phyloP scores from a whole-genome alignment of 129 eudicot species.

The Glebionis coronaria region DNA sequence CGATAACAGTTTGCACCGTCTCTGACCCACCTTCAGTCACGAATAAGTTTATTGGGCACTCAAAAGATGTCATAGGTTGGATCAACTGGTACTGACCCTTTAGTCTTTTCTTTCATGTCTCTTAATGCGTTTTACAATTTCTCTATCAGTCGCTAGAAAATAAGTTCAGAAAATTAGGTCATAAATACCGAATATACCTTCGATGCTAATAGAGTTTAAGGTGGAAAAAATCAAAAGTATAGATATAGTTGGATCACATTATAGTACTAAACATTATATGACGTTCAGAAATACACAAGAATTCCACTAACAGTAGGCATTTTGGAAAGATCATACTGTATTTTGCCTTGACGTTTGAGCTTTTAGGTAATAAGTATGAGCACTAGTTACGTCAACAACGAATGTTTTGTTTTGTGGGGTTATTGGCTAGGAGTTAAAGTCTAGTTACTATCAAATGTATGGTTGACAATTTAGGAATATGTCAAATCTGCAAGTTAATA shows the following conservation, averaged over 20 bases:
- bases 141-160: background rate
- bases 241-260: slow-evolving; percentile 13
- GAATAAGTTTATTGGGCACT: slow-evolving; percentile 45
- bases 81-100: slow-evolving; percentile 58
- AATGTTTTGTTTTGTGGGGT: no score
- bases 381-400: no score
- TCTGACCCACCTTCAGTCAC: slow-evolving; percentile 65
- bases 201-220: slow-evolving; percentile 10
- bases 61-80: slow-evolving; percentile 97
- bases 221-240: background rate
- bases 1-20: slow-evolving; percentile 75
- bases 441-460: no score
- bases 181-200: background rate
- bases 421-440: no score
- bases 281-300: slow-evolving; percentile 1
- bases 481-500: no score
- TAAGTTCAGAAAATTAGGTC: background rate
- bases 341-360: background rate
- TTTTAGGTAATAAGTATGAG: slow-evolving; percentile 11
- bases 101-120: slow-evolving; percentile 36
- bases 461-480: no score
- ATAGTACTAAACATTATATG: background rate
- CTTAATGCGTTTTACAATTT: slow-evolving; percentile 9
- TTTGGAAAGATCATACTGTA: slow-evolving; percentile 4
- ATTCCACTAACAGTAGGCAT: background rate